Evolutionary conservation across 305 asterid genomes (phyloP).

Genomic region (Solanum hybrid): DNA sequence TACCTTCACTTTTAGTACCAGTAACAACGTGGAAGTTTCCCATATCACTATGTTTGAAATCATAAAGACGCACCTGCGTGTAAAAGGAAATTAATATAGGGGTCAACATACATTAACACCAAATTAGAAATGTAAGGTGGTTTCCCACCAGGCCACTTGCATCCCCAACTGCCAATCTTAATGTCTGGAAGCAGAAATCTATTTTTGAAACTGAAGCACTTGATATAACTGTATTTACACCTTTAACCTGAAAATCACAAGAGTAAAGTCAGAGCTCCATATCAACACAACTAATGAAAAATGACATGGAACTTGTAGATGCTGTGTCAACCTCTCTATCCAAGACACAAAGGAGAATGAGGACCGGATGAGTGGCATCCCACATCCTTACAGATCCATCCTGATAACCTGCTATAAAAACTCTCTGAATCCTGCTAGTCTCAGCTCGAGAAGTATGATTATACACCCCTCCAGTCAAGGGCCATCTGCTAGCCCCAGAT

Average conservation of each 20-base stretch:
- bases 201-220: slow-evolving; percentile 47
- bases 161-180: slow-evolving; percentile 72
- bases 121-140: slow-evolving; percentile 14
- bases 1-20: slow-evolving; percentile 69
- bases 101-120: slow-evolving; percentile 8
- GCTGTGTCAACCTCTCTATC: slow-evolving; percentile 46
- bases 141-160: slow-evolving; percentile 86
- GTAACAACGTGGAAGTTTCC: slow-evolving; percentile 49
- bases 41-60: slow-evolving; percentile 37
- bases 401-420: slow-evolving; percentile 71
- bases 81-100: slow-evolving; percentile 19
- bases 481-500: slow-evolving; percentile 47
- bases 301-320: not conserved
- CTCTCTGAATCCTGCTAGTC: slow-evolving; percentile 38
- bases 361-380: slow-evolving; percentile 84
- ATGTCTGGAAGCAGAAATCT: slow-evolving; percentile 57
- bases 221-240: slow-evolving; percentile 34
- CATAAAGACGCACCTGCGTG: slow-evolving; percentile 55
- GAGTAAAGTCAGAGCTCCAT: slow-evolving; percentile 2
- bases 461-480: slow-evolving; percentile 70
- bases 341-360: slow-evolving; percentile 47
- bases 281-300: slow-evolving; percentile 6
- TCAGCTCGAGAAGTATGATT: slow-evolving; percentile 42
- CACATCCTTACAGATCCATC: slow-evolving; percentile 88
- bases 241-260: slow-evolving; percentile 47